phyloP scores from a whole-genome alignment of 148 eudicot species.

The Selenicereus undatus region DNA sequence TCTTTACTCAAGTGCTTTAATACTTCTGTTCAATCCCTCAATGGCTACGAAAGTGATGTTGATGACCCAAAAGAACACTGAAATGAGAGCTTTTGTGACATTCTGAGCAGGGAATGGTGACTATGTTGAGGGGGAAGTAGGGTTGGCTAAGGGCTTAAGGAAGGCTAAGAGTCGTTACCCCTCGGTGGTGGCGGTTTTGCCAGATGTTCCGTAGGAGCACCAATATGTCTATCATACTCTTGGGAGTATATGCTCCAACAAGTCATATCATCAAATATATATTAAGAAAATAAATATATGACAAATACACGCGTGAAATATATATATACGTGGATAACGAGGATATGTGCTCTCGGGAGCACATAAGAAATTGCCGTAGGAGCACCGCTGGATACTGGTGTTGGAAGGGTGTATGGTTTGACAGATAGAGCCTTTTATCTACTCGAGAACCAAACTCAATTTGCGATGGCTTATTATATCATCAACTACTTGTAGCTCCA shows the following conservation, averaged over 20 bases:
- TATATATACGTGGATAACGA: too few relatives aligned
- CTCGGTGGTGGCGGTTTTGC: background rate
- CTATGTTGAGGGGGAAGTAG: background rate
- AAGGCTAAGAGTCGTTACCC: background rate
- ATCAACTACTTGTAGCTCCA: conserved; percentile 61
- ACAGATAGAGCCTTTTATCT: conserved; percentile 22
- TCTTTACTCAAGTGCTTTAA: background rate
- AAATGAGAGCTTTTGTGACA: background rate
- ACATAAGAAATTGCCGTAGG: too few relatives aligned
- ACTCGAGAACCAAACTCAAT: conserved; percentile 44
- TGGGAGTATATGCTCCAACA: too few relatives aligned
- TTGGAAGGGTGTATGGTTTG: conserved; percentile 49
- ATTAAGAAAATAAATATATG: too few relatives aligned
- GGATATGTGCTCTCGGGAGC: too few relatives aligned
- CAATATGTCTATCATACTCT: too few relatives aligned
- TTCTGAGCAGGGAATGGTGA: background rate
- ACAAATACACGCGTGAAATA: too few relatives aligned
- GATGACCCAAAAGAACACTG: background rate
- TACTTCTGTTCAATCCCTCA: background rate
- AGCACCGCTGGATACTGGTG: background rate
- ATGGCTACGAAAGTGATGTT: background rate
- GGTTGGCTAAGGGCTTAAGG: background rate
- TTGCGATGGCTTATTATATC: conserved; percentile 58
- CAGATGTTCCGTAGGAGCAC: background rate
- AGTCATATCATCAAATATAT: too few relatives aligned